Evolutionary conservation across 768 basidiomycete species (phyloP).

Genomic region (Hortiboletus flavorubellus): DNA sequence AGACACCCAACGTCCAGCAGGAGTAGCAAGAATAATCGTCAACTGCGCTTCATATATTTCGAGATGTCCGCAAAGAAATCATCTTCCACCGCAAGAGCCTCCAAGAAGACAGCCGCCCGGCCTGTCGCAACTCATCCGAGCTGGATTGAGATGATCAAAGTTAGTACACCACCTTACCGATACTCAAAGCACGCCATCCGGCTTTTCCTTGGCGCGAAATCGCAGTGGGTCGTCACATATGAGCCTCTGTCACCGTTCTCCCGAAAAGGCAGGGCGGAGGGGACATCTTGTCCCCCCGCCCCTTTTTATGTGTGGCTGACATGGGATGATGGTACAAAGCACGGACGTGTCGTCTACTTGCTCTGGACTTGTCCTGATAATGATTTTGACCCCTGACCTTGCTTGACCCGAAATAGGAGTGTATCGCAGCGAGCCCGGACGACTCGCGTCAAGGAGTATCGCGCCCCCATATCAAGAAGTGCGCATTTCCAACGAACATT

Average conservation of each 20-base stretch:
- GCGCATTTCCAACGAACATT: constrained; percentile 26
- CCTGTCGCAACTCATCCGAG: constrained; percentile 38
- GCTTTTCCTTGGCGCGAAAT: constrained; percentile 4
- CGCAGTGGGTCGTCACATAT: constrained; percentile 6
- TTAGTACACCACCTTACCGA: constrained; percentile 32
- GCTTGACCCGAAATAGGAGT: constrained; percentile 57
- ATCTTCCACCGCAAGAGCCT: constrained; percentile 41
- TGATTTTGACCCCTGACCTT: constrained; percentile 20
- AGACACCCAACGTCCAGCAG: constrained; percentile 13
- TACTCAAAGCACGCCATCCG: constrained; percentile 13
- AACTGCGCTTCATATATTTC: constrained; percentile 12
- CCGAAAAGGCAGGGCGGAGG: constrained; percentile 42
- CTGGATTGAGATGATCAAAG: constrained; percentile 85
- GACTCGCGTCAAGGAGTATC: constrained; percentile 84
- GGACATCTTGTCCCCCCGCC: constrained; percentile 21
- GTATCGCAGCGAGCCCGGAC: constrained; percentile 67
- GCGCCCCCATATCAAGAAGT: constrained; percentile 93
- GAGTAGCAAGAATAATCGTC: constrained; percentile 17
- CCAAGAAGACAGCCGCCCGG: constrained; percentile 33
- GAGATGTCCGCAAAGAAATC: constrained; percentile 44
- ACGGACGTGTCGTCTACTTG: neutral
- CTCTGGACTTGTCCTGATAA: constrained; percentile 7
- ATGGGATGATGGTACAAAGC: constrained; percentile 4
- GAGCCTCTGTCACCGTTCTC: constrained; percentile 7
- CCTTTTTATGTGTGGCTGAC: constrained; percentile 13